Base-by-base conservation (phyloP, 306 rosid genomes). In the Vigna nakashimae region DNA sequence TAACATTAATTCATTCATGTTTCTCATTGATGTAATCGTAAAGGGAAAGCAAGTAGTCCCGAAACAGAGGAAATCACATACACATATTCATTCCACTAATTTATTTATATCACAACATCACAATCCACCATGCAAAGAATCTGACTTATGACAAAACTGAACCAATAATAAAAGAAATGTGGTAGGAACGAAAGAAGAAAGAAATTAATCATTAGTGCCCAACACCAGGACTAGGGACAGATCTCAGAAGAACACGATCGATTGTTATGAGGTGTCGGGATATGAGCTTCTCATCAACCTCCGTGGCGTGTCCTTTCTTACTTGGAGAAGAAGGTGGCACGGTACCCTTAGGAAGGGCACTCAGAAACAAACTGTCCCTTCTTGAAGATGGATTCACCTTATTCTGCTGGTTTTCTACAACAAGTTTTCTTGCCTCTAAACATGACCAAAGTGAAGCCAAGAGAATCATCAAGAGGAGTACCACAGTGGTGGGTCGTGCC, bases 141-240 rank as follows among this genome's bases (percentile, higher is more conserved):
- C 13, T 14, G 12, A 78, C 30, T 26, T 4, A 26, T 34, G 26
- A 24, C 68, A 85, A 88, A 83, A 78, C 15, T 74, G 63, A 55
- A 32, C 16, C 42, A 75, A 64, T 16, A 75, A 64, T 16, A 9
- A 58, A 53, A 74, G 53, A 34, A 51, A 60, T 45, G 65, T 36
- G 40, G 6, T 38, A 60, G 2, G 10, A 13, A 46, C 28, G 12
- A 10, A 20, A 12, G 42, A 12, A 32, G 34, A 52, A 6, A 71
- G 1, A 32, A n/a, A 17, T 1, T 15, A 50, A 9, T 36, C 22
- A 20, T 43, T 42, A 59, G 69, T 93, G 93, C 6, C 97, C 97
- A 10, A 74, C 78, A 4, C 97, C 98, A 11, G 98, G 98, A 83
- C 97, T 93, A 0, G 98, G 98, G 28, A 88, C 88, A 22, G 95